Evolutionary conservation across 1,284 basidiomycete genomes (phyloP).

Genomic region (Cryptococcus sp.): DNA sequence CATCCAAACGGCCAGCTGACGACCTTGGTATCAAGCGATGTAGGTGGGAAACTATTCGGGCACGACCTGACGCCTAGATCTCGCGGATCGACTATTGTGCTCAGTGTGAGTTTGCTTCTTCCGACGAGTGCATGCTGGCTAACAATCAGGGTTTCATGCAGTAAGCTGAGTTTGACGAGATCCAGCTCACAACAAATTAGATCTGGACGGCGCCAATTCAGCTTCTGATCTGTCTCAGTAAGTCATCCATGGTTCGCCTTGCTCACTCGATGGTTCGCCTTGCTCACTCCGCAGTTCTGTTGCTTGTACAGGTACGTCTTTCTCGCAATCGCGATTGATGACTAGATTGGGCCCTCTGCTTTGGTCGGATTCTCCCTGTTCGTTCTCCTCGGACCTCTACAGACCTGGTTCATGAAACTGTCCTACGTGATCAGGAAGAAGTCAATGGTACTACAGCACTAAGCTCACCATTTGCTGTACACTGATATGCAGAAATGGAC

Average conservation of each 20-base stretch:
- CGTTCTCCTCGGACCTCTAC: slow-evolving; percentile 63
- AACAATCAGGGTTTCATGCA: slow-evolving; percentile 55
- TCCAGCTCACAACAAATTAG: slow-evolving; percentile 11
- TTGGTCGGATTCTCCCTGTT: slow-evolving; percentile 73
- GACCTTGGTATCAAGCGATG: slow-evolving; percentile 69
- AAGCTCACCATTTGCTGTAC: not conserved
- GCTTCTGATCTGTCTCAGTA: slow-evolving; percentile 55
- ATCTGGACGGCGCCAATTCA: slow-evolving; percentile 69
- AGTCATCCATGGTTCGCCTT: not conserved
- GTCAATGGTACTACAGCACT: slow-evolving; percentile 49
- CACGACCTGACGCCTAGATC: slow-evolving; percentile 16
- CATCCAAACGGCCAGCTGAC: slow-evolving; percentile 66
- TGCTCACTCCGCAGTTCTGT: slow-evolving; percentile 46
- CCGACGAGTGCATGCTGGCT: not conserved
- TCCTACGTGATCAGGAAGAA: slow-evolving; percentile 60
- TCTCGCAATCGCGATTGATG: not conserved
- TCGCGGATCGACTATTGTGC: slow-evolving; percentile 44
- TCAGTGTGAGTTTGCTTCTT: slow-evolving; percentile 24
- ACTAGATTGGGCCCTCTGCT: slow-evolving; percentile 66
- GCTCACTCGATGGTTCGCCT: no score
- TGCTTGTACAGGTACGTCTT: slow-evolving; percentile 56
- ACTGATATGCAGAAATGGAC: slow-evolving; percentile 55
- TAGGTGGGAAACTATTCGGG: slow-evolving; percentile 36
- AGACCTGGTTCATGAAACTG: slow-evolving; percentile 64
- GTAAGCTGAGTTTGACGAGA: no score